Conservation (phyloP, 441 rosid genomes). For the Adansonia gregorii region DNA sequence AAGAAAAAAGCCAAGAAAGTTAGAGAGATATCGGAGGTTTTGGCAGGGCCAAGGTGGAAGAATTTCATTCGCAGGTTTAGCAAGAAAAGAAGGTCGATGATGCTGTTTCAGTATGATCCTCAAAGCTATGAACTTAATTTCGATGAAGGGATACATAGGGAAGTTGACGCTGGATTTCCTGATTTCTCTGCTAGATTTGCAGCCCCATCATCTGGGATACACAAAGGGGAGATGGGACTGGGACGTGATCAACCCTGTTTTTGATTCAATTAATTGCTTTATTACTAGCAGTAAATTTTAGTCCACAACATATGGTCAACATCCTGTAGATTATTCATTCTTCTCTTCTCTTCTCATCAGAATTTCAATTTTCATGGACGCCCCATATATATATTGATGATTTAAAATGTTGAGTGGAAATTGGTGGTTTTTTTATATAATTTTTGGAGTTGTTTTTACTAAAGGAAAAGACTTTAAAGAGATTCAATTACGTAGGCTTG, state of each 20-base stretch:
- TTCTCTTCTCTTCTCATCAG: not conserved
- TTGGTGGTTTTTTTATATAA: not conserved
- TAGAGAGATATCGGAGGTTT: slow-evolving; percentile 50
- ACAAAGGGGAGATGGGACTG: slow-evolving; percentile 4
- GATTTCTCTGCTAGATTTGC: slow-evolving; percentile 50
- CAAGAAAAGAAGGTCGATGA: slow-evolving; percentile 41
- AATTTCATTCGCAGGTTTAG: slow-evolving; percentile 53
- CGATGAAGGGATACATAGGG: slow-evolving; percentile 51
- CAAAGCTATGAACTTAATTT: slow-evolving; percentile 71
- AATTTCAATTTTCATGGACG: not conserved
- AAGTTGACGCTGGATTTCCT: slow-evolving; percentile 23
- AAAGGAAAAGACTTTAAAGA: not conserved
- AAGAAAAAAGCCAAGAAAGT: slow-evolving; percentile 41
- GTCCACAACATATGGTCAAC: not conserved
- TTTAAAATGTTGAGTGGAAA: not conserved
- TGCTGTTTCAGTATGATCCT: slow-evolving; percentile 61
- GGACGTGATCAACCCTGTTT: not conserved
- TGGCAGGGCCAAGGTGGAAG: slow-evolving; percentile 74
- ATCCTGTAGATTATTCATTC: not conserved
- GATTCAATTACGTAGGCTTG: not conserved
- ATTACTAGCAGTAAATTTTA: not conserved
- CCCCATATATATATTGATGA: not conserved
- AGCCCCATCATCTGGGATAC: slow-evolving; percentile 31
- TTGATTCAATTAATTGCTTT: not conserved
- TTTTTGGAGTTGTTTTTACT: not conserved